These are phyloP conservation scores for Lolium multiflorum DNA, from an alignment of 176 grass and related monocot species.

Conservation along the genomic window DNA sequence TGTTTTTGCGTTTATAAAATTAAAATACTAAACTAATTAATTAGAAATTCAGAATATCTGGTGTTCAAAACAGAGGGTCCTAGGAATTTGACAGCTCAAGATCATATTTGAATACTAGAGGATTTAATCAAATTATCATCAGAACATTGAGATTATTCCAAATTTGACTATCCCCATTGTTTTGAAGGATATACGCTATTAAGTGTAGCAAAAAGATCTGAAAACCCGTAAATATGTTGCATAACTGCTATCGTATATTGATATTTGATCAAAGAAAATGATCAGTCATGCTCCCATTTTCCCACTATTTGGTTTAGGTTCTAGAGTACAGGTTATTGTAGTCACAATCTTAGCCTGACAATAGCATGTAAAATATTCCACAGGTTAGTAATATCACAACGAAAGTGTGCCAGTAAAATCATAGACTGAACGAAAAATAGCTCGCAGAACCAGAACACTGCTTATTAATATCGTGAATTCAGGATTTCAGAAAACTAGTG, in stretches of 20 bases:
- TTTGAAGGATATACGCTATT: not conserved
- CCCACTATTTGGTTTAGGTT: not conserved
- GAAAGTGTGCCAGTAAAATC: not conserved
- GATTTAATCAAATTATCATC: not conserved
- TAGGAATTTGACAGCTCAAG: not conserved
- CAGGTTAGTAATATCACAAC: not conserved
- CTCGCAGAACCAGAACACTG: not conserved
- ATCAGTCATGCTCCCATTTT: not conserved
- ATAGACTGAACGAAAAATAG: not conserved
- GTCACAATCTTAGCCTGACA: not conserved
- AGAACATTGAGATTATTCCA: not conserved
- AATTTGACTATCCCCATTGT: not conserved
- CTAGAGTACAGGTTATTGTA: not conserved
- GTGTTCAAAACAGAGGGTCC: not conserved
- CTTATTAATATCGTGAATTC: slow-evolving; percentile 36
- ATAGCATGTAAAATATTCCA: not conserved
- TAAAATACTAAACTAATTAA: too few relatives aligned
- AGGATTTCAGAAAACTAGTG: slow-evolving; percentile 6
- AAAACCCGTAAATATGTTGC: not conserved
- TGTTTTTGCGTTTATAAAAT: too few relatives aligned
- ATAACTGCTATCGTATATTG: not conserved
- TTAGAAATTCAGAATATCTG: too few relatives aligned
- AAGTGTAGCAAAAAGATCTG: slow-evolving; percentile 3
- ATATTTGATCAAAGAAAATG: not conserved
- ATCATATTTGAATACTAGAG: not conserved